Evolutionary conservation across 371 early-diverging fungal species (phyloP).

Genomic region (Apophysomyces sp.): DNA sequence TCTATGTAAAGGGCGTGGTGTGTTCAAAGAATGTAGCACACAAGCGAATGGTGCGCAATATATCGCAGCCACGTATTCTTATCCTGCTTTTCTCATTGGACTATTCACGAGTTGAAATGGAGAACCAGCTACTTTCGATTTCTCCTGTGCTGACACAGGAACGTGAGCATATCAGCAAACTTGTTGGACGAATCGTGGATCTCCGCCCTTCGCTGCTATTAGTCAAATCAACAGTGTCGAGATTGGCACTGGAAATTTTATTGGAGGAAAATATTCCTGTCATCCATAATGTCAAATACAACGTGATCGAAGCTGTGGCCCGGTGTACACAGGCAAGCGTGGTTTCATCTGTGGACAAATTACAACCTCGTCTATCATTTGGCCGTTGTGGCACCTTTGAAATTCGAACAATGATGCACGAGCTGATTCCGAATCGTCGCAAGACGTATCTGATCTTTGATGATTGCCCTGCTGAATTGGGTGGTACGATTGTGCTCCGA

Average conservation of each 20-base stretch:
- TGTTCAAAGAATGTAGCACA: slow-evolving; percentile 92
- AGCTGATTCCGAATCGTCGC: slow-evolving; percentile 71
- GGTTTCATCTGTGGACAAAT: slow-evolving; percentile 80
- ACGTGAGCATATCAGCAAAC: slow-evolving; percentile 74
- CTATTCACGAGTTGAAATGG: slow-evolving; percentile 80
- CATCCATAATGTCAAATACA: slow-evolving; percentile 83
- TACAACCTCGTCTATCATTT: slow-evolving; percentile 69
- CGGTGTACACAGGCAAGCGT: slow-evolving; percentile 86
- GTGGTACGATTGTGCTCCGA: slow-evolving; percentile 88
- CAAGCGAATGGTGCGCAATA: slow-evolving; percentile 76
- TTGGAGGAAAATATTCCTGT: slow-evolving; percentile 78
- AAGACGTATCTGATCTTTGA: slow-evolving; percentile 90
- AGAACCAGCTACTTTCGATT: slow-evolving; percentile 78
- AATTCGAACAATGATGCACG: slow-evolving; percentile 79
- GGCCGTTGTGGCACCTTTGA: slow-evolving; percentile 83
- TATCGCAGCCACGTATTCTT: slow-evolving; percentile 77
- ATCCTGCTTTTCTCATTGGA: slow-evolving; percentile 88
- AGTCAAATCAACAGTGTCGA: slow-evolving; percentile 80
- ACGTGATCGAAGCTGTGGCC: slow-evolving; percentile 81
- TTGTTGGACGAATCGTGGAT: slow-evolving; percentile 79
- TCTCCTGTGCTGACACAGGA: slow-evolving; percentile 85
- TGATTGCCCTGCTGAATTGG: slow-evolving; percentile 78
- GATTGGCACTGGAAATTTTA: slow-evolving; percentile 83
- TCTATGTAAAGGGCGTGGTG: slow-evolving; percentile 85
- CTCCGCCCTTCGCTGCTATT: slow-evolving; percentile 81